Conservation (phyloP, 176 grass and related monocot species). For the Zea luxurians region DNA sequence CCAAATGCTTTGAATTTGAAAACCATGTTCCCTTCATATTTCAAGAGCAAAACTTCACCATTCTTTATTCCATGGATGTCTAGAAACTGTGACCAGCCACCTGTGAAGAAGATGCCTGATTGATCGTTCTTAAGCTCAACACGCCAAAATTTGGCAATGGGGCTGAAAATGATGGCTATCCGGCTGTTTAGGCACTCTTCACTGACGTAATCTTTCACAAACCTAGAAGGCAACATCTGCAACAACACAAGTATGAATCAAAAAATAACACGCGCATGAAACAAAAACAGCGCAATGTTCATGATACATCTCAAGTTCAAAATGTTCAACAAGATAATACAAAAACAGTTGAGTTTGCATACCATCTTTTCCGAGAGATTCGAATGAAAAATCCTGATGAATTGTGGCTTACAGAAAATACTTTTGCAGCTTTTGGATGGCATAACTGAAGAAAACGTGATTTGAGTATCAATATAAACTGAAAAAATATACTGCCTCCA, state of each 20-base stretch:
- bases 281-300: neutral
- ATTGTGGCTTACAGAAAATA: conserved; percentile 9
- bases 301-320: neutral
- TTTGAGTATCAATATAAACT: neutral
- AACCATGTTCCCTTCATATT: conserved; percentile 13
- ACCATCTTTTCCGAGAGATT: conserved; percentile 31
- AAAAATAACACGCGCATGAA: neutral
- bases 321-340: neutral
- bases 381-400: conserved; percentile 3
- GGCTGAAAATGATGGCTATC: neutral
- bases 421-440: neutral
- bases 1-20: conserved; percentile 31
- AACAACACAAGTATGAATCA: neutral
- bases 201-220: conserved; percentile 1
- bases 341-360: neutral
- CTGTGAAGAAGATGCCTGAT: neutral
- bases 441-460: neutral
- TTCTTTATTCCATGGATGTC: neutral
- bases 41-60: neutral
- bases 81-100: neutral
- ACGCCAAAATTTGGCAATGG: neutral
- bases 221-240: neutral
- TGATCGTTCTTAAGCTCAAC: neutral
- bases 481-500: neutral
- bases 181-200: neutral